Percentiles rank a stretch among this genome's conserved stretches.
Evolutionary conservation across 257 asterid genomes (phyloP).

Genomic region (Lycium barbarum): DNA sequence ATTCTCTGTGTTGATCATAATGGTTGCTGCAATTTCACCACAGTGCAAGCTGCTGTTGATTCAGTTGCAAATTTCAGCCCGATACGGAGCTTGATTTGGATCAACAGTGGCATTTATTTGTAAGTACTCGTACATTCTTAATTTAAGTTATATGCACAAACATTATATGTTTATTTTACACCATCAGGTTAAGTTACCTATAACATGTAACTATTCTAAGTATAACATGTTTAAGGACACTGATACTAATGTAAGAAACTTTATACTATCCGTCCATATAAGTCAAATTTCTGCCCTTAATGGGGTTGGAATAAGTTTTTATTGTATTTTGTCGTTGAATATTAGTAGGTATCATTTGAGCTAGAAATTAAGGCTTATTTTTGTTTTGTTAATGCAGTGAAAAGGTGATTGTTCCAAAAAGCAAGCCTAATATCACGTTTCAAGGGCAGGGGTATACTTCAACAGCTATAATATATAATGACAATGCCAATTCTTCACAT

Average conservation of each 20-base stretch:
- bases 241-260: too few species aligned
- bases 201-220: too few species aligned
- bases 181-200: too few species aligned
- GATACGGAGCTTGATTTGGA: slow-evolving; percentile 76
- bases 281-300: neutral
- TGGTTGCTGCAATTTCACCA: slow-evolving; percentile 93
- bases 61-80: slow-evolving; percentile 61
- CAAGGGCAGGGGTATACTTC: slow-evolving; percentile 95
- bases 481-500: slow-evolving; percentile 79
- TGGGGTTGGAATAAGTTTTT: neutral
- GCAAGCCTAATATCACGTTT: slow-evolving; percentile 79
- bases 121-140: slow-evolving; percentile 42
- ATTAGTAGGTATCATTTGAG: neutral
- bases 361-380: neutral
- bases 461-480: slow-evolving; percentile 91
- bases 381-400: slow-evolving; percentile 52
- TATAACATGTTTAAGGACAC: too few species aligned
- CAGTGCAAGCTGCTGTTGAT: slow-evolving; percentile 88
- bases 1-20: slow-evolving; percentile 76
- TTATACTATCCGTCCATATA: too few species aligned
- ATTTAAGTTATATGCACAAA: neutral
- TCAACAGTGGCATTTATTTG: slow-evolving; percentile 82
- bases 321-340: neutral
- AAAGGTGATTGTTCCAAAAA: slow-evolving; percentile 71
- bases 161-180: too few species aligned